A percentile compares a stretch with the other conserved stretches of the same genome.
These are phyloP conservation scores for Tuber borchii DNA, from an alignment of 495 filamentous ascomycete genomes.

Conservation along the genomic window DNA sequence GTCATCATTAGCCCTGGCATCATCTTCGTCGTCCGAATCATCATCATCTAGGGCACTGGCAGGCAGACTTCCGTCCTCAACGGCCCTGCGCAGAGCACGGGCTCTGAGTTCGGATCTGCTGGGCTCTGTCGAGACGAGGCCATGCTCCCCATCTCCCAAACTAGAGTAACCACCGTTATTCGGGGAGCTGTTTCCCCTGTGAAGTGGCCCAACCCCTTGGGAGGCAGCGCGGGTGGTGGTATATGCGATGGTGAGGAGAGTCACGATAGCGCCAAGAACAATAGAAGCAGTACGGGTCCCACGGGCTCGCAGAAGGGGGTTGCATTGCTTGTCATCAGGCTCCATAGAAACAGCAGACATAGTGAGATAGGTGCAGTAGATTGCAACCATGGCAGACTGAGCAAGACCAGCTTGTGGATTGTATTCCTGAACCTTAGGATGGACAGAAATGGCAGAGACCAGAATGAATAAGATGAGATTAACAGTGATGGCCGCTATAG, in stretches of 20 bases:
- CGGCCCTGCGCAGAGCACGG: conserved; percentile 81
- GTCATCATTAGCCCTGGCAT: conserved; percentile 66
- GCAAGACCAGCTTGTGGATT: conserved; percentile 91
- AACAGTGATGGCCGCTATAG: conserved; percentile 57
- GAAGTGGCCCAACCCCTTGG: conserved; percentile 77
- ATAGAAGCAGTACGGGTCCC: conserved; percentile 86
- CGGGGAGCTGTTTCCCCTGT: conserved; percentile 56
- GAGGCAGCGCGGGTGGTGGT: conserved; percentile 95
- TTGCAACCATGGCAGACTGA: conserved; percentile 92
- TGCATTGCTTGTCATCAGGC: conserved; percentile 89
- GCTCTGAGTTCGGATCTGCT: conserved; percentile 82
- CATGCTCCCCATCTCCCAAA: conserved; percentile 64
- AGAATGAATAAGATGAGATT: conserved; percentile 79
- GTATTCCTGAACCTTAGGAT: conserved; percentile 81
- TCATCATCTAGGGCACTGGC: conserved; percentile 81
- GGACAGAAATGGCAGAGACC: conserved; percentile 77
- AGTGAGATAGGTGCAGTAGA: conserved; percentile 97
- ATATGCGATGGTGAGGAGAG: conserved; percentile 94
- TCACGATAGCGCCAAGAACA: conserved; percentile 85
- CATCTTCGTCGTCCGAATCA: conserved; percentile 59
- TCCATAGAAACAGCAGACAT: conserved; percentile 99
- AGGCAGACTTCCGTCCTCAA: conserved; percentile 82
- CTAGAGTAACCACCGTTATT: conserved; percentile 54
- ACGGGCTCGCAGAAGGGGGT: conserved; percentile 80
- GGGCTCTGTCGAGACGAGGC: conserved; percentile 83